phyloP scores from a whole-genome alignment of 495 filamentous ascomycete species.

The Aspergillus sclerotiicarbonarius region DNA sequence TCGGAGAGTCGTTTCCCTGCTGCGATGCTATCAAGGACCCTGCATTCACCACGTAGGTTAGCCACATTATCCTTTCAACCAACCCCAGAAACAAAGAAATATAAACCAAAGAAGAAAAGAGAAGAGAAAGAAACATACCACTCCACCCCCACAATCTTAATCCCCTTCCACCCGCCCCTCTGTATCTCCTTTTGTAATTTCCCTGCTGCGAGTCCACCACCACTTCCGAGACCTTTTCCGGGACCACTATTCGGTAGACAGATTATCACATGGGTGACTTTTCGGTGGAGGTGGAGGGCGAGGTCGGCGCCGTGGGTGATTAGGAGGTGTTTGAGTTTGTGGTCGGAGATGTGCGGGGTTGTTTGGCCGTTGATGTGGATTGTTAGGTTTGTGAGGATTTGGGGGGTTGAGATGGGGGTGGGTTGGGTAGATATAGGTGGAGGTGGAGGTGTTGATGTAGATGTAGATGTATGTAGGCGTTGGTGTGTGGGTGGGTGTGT shows the following conservation, averaged over 20 bases:
- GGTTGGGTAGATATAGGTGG: neutral
- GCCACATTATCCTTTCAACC: neutral
- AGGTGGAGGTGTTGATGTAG: neutral
- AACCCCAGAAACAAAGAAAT: neutral
- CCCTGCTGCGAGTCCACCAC: conserved; percentile 73
- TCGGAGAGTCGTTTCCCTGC: conserved; percentile 73
- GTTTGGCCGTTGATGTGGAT: conserved; percentile 92
- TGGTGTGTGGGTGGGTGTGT: neutral
- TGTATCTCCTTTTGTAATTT: conserved; percentile 84
- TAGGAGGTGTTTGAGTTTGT: conserved; percentile 78
- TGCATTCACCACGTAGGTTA: conserved; percentile 22
- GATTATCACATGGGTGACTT: conserved; percentile 86
- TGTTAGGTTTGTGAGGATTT: conserved; percentile 62
- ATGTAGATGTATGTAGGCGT: neutral
- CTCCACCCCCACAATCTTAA: conserved; percentile 82
- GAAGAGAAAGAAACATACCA: conserved; percentile 58
- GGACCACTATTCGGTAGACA: conserved; percentile 53
- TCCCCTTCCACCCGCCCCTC: conserved; percentile 52
- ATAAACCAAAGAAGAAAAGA: conserved; percentile 6
- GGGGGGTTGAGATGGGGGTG: neutral
- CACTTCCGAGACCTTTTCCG: conserved; percentile 48
- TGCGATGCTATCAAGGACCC: conserved; percentile 77
- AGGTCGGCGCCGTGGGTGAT: conserved; percentile 68
- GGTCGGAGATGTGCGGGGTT: conserved; percentile 76
- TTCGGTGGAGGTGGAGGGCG: conserved; percentile 64